phyloP scores from a whole-genome alignment of 495 filamentous ascomycete species.

The Neurospora sp. region DNA sequence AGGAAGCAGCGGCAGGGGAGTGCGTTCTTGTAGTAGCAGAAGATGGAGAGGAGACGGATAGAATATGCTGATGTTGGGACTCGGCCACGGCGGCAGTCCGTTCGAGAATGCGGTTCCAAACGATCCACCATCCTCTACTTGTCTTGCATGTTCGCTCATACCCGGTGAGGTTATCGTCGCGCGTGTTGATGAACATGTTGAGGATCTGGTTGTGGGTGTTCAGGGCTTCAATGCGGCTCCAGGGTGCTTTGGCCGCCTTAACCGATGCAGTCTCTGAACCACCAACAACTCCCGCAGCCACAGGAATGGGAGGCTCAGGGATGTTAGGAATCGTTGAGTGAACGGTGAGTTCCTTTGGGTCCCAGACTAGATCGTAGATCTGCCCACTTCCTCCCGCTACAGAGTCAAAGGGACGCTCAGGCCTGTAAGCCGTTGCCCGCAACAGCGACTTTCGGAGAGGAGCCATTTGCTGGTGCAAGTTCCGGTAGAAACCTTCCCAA shows the following conservation, averaged over 20 bases:
- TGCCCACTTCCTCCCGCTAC: slow-evolving; percentile 29
- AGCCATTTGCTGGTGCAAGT: slow-evolving; percentile 69
- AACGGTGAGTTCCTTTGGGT: slow-evolving; percentile 63
- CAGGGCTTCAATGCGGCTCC: slow-evolving; percentile 82
- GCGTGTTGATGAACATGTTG: slow-evolving; percentile 58
- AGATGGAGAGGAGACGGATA: background rate
- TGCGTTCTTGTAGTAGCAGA: background rate
- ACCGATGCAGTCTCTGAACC: background rate
- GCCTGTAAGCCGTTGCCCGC: slow-evolving; percentile 49
- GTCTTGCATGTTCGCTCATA: slow-evolving; percentile 88
- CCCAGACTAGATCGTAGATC: slow-evolving; percentile 81
- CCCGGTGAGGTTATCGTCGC: slow-evolving; percentile 42
- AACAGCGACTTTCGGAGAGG: slow-evolving; percentile 66
- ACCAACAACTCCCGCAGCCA: background rate
- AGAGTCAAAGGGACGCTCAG: slow-evolving; percentile 28
- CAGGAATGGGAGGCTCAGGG: slow-evolving; percentile 43
- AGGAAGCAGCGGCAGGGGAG: too few relatives aligned
- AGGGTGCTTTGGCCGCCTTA: slow-evolving; percentile 24
- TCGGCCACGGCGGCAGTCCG: slow-evolving; percentile 10
- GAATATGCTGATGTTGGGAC: background rate
- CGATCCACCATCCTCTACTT: slow-evolving; percentile 87
- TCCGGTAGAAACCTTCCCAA: slow-evolving; percentile 62
- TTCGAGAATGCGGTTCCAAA: slow-evolving; percentile 70
- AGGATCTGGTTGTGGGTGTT: slow-evolving; percentile 83
- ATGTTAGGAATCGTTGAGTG: slow-evolving; percentile 88